A percentile compares a stretch with the other conserved stretches of the same genome.
Conservation (phyloP, 2,329 filamentous ascomycete species). For the Diaporthe batatas region DNA sequence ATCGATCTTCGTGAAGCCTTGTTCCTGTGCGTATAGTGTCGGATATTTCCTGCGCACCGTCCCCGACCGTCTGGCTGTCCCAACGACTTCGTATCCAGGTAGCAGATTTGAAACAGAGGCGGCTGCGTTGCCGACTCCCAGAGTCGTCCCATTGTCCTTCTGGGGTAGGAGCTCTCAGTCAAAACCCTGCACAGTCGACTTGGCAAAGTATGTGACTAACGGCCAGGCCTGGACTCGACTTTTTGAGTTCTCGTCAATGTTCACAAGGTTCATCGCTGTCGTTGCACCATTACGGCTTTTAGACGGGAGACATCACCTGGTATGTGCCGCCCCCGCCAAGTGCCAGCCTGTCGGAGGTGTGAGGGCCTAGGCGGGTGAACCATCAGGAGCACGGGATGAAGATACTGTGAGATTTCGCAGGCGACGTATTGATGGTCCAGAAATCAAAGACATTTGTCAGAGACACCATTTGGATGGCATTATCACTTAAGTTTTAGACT, state of each 20-base stretch:
- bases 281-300: not conserved
- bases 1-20: not conserved
- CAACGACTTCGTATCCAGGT: not conserved
- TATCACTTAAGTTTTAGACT: slow-evolving; percentile 15
- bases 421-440: too few relatives aligned
- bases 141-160: not conserved
- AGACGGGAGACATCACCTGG: not conserved
- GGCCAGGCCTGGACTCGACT: slow-evolving; percentile 1
- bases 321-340: not conserved
- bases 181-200: slow-evolving; percentile 13
- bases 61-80: not conserved
- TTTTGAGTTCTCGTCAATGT: not conserved
- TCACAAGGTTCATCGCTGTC: not conserved
- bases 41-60: not conserved
- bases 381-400: not conserved
- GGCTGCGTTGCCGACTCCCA: not conserved
- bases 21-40: not conserved
- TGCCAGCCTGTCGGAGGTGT: not conserved
- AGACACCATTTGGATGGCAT: not conserved
- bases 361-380: not conserved
- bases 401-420: not conserved
- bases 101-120: slow-evolving; percentile 1
- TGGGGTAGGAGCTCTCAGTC: not conserved
- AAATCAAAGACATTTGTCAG: too few relatives aligned
- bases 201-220: slow-evolving; percentile 1